These are phyloP conservation scores for Botrytis medusae DNA, from an alignment of 2,329 filamentous ascomycete species.

Conservation along the genomic window DNA sequence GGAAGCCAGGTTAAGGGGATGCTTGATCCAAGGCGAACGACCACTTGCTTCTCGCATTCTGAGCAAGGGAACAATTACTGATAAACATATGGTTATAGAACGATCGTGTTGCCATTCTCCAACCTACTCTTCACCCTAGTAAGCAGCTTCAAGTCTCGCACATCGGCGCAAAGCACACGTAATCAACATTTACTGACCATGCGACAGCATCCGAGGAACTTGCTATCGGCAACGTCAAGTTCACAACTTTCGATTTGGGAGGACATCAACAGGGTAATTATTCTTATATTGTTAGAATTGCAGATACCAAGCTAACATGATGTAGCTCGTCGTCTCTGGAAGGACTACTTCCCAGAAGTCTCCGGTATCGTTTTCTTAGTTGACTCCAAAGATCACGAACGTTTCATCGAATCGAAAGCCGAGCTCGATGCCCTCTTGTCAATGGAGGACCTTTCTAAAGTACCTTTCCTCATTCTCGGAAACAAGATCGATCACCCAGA, in stretches of 20 bases:
- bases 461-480: constrained; percentile 91
- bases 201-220: constrained; percentile 79
- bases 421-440: constrained; percentile 93
- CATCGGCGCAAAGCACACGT: constrained; percentile 23
- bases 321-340: constrained; percentile 86
- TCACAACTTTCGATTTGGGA: constrained; percentile 91
- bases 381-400: constrained; percentile 95
- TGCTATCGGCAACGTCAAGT: constrained; percentile 87
- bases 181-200: constrained; percentile 32
- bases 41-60: constrained; percentile 14
- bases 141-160: constrained; percentile 34
- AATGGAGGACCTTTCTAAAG: constrained; percentile 96
- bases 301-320: constrained; percentile 25
- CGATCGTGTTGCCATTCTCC: constrained; percentile 86
- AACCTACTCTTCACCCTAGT: constrained; percentile 91
- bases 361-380: constrained; percentile 97
- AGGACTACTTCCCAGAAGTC: constrained; percentile 95
- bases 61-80: constrained; percentile 25
- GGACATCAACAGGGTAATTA: constrained; percentile 83
- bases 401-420: constrained; percentile 89
- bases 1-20: not conserved
- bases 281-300: not conserved
- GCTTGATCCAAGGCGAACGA: not conserved
- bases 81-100: constrained; percentile 55
- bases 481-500: constrained; percentile 99